Conservation (phyloP, 345 rosid species). For the Populus ilicifolia region DNA sequence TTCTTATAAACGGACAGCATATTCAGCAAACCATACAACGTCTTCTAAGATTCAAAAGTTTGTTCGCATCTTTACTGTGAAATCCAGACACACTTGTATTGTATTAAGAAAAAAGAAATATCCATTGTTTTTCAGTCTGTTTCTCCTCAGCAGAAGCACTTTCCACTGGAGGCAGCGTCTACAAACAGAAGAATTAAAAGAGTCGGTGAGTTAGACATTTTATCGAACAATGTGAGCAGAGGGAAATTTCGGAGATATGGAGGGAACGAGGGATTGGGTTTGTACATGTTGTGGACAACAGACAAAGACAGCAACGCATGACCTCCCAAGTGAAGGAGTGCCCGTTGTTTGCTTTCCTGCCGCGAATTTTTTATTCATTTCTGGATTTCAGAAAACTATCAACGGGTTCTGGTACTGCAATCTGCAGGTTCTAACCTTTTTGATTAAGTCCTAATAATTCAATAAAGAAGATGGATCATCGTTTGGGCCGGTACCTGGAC, state of each 20-base stretch:
- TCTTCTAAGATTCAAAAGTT: neutral
- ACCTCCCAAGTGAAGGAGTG: slow-evolving; percentile 64
- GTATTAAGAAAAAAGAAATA: neutral
- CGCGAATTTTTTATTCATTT: slow-evolving; percentile 50
- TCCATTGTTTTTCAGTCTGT: slow-evolving; percentile 11
- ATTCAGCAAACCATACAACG: neutral
- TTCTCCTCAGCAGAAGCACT: slow-evolving; percentile 16
- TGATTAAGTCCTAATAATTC: neutral
- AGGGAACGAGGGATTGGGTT: slow-evolving; percentile 19
- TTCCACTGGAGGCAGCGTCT: slow-evolving; percentile 48
- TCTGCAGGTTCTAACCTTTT: neutral
- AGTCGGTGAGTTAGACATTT: slow-evolving; percentile 25
- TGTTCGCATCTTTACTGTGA: neutral
- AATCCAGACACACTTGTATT: neutral
- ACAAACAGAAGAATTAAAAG: slow-evolving; percentile 11
- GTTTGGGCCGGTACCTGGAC: neutral
- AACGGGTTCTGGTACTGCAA: neutral
- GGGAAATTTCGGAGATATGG: too few relatives aligned
- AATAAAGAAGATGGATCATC: neutral
- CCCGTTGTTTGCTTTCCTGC: slow-evolving; percentile 53
- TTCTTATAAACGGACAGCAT: neutral
- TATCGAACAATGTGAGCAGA: slow-evolving; percentile 39
- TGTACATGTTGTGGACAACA: slow-evolving; percentile 59
- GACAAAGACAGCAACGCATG: slow-evolving; percentile 55
- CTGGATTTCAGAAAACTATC: neutral